These are phyloP conservation scores for Lipomyces orientalis DNA, from an alignment of 805 yeast species.

Conservation along the genomic window DNA sequence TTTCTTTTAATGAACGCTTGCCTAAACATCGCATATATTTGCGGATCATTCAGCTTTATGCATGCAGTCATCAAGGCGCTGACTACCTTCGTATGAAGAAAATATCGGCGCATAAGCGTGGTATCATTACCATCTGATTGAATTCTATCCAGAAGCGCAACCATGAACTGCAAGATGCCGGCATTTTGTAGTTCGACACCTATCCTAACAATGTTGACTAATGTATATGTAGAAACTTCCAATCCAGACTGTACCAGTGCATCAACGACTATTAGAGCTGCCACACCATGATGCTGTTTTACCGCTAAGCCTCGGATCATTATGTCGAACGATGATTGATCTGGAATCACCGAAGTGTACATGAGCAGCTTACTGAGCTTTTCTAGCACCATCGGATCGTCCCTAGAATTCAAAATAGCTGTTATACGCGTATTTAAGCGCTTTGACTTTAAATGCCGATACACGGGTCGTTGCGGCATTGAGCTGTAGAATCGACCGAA, in stretches of 20 bases:
- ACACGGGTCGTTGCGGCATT: conserved; percentile 2
- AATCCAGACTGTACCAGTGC: conserved; percentile 27
- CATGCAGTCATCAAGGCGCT: conserved; percentile 24
- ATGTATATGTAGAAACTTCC: conserved; percentile 16
- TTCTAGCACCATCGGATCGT: conserved; percentile 1
- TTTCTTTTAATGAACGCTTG: conserved; percentile 22
- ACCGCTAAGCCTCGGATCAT: conserved; percentile 39
- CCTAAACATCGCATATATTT: conserved; percentile 15
- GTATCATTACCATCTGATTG: conserved; percentile 11
- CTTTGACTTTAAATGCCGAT: neutral
- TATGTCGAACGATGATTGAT: conserved; percentile 39
- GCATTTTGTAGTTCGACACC: conserved; percentile 14
- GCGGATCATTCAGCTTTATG: conserved; percentile 18
- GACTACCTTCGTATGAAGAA: conserved; percentile 17
- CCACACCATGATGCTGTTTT: conserved; percentile 22
- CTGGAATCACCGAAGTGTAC: conserved; percentile 38
- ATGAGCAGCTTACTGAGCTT: conserved; percentile 37
- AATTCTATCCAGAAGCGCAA: conserved; percentile 9
- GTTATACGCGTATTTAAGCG: neutral
- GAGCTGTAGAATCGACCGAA: neutral
- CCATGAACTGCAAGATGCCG: conserved; percentile 13
- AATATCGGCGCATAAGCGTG: conserved; percentile 10
- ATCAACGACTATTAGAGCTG: conserved; percentile 27
- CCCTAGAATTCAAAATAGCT: neutral
- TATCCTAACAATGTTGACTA: conserved; percentile 15